Conservation (phyloP, 2,329 filamentous ascomycete species). For the Aspergillaceae sp. region DNA sequence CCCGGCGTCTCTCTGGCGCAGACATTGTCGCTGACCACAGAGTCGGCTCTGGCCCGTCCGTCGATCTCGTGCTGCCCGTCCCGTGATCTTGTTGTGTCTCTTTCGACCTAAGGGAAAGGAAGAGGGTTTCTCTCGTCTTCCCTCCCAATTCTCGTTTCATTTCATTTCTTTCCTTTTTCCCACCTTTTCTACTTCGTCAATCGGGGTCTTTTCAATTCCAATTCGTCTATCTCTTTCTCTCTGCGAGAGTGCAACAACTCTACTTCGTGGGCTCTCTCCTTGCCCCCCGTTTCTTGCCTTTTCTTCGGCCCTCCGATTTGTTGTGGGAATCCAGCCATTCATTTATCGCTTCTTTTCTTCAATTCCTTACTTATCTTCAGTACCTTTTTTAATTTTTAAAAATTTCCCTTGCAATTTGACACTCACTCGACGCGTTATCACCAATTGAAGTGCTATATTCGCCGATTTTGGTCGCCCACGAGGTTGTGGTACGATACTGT, state of each 20-base stretch:
- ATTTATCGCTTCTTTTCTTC: conserved; percentile 3
- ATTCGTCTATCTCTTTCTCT: conserved; percentile 8
- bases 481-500: background rate
- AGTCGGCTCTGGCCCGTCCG: too few relatives aligned
- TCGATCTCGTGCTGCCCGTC: too few relatives aligned
- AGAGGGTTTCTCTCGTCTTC: conserved; percentile 1
- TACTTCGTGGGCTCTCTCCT: conserved; percentile 2
- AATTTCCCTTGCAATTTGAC: background rate
- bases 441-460: conserved; percentile 3
- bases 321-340: conserved; percentile 4
- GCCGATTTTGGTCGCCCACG: background rate
- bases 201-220: conserved; percentile 12
- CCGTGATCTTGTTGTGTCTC: too few relatives aligned
- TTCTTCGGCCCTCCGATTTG: conserved; percentile 2
- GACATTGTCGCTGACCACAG: too few relatives aligned
- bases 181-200: conserved; percentile 1
- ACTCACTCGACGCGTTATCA: background rate
- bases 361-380: conserved; percentile 1
- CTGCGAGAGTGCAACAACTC: background rate
- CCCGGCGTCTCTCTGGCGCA: too few relatives aligned
- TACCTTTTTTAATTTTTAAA: background rate
- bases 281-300: conserved; percentile 5
- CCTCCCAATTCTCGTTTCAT: conserved; percentile 9
- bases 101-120: too few relatives aligned
- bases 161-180: conserved; percentile 10